phyloP scores from a whole-genome alignment of 164 flowering plant species.

The Vitis labrusca region DNA sequence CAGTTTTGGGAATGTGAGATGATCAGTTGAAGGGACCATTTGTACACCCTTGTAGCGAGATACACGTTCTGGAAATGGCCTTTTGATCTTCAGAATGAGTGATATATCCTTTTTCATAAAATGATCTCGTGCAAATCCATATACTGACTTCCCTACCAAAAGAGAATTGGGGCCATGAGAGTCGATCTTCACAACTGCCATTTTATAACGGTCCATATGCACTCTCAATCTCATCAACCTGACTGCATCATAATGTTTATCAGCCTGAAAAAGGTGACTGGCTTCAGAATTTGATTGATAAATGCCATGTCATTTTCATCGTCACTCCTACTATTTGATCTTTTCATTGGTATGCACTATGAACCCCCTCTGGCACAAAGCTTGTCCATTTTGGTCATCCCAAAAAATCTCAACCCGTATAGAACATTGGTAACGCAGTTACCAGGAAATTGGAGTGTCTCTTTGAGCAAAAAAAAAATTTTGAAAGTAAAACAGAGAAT shows the following conservation, averaged over 20 bases:
- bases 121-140: conserved; percentile 87
- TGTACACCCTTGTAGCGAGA: conserved; percentile 93
- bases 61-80: conserved; percentile 91
- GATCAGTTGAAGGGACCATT: conserved; percentile 90
- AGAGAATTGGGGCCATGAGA: conserved; percentile 77
- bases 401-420: too few species aligned
- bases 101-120: conserved; percentile 86
- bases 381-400: too few species aligned
- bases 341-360: too few species aligned
- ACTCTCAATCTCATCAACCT: conserved; percentile 43
- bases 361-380: too few species aligned
- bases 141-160: conserved; percentile 92
- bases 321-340: conserved; percentile 55
- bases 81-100: conserved; percentile 85
- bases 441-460: too few species aligned
- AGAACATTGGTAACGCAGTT: too few species aligned
- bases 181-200: conserved; percentile 94
- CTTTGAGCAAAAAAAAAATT: too few species aligned
- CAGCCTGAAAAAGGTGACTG: conserved; percentile 33
- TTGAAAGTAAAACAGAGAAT: too few species aligned
- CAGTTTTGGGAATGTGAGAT: conserved; percentile 69
- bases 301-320: conserved; percentile 56
- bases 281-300: conserved; percentile 48
- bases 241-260: conserved; percentile 45
- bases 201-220: conserved; percentile 86